Evolutionary conservation across 331 rosid species (phyloP).

Genomic region (Quercus phellos): DNA sequence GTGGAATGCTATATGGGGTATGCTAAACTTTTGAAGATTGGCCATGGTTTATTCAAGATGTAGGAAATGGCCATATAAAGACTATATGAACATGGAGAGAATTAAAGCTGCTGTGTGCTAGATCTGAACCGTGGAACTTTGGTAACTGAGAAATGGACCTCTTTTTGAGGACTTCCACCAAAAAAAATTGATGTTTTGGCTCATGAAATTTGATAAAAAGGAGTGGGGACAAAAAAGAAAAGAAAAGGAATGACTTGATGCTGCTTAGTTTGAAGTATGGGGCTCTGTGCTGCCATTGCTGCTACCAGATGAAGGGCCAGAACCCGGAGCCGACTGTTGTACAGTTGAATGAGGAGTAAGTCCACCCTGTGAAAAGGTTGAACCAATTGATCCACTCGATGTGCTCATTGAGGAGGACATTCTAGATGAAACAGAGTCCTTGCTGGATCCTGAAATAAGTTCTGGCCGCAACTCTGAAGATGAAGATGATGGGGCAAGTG

Average conservation of each 20-base stretch:
- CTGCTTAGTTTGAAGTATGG: slow-evolving; percentile 61
- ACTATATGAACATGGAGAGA: slow-evolving; percentile 60
- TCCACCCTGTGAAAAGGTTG: slow-evolving; percentile 55
- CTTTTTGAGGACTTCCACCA: slow-evolving; percentile 56
- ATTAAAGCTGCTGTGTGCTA: slow-evolving; percentile 55
- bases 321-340: slow-evolving; percentile 56
- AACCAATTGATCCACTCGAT: slow-evolving; percentile 64
- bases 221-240: slow-evolving; percentile 12
- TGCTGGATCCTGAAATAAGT: slow-evolving; percentile 52
- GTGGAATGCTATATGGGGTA: slow-evolving; percentile 51
- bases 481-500: slow-evolving; percentile 77
- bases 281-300: slow-evolving; percentile 49
- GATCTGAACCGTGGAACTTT: slow-evolving; percentile 46
- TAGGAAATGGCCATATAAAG: slow-evolving; percentile 62
- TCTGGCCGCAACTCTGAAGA: slow-evolving; percentile 85
- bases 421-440: slow-evolving; percentile 65
- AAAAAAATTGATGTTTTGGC: slow-evolving; percentile 40
- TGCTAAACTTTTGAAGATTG: slow-evolving; percentile 63
- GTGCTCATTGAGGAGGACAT: slow-evolving; percentile 77
- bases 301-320: slow-evolving; percentile 42
- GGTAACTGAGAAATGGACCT: slow-evolving; percentile 61
- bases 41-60: slow-evolving; percentile 75
- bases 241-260: slow-evolving; percentile 50
- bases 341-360: slow-evolving; percentile 40
- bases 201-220: slow-evolving; percentile 57